Conservation (phyloP, 2,329 filamentous ascomycete species). For the Trichoderma citrinoviride region DNA sequence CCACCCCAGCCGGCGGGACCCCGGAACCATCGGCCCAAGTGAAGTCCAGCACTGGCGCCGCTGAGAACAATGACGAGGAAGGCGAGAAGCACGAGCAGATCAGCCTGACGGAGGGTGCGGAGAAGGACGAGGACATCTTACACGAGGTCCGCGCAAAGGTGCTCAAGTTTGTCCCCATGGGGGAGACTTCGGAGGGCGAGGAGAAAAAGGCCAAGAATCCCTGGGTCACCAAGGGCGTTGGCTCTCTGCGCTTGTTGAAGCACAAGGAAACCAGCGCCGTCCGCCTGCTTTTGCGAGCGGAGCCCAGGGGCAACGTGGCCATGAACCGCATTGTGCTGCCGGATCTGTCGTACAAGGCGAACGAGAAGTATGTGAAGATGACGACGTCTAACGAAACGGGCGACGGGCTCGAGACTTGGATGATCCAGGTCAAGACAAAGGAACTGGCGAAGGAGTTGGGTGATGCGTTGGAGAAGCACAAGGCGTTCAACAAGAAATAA, state of each 20-base stretch:
- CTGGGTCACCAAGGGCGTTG: conserved; percentile 70
- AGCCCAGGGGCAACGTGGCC: conserved; percentile 70
- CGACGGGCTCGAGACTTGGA: conserved; percentile 64
- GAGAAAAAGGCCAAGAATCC: conserved; percentile 51
- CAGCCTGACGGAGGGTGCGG: conserved; percentile 64
- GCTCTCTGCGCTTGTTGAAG: conserved; percentile 68
- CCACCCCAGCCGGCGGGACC: conserved; percentile 57
- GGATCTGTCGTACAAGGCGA: conserved; percentile 59
- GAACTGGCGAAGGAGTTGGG: conserved; percentile 56
- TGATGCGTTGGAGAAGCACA: conserved; percentile 51
- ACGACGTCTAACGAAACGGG: conserved; percentile 57
- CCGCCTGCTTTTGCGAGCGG: conserved; percentile 69
- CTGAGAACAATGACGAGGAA: conserved; percentile 53
- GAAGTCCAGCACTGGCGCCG: conserved; percentile 40
- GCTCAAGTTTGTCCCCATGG: conserved; percentile 55
- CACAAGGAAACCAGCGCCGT: conserved; percentile 66
- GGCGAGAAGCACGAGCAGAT: conserved; percentile 65
- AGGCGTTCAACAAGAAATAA: conserved; percentile 54
- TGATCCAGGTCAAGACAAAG: conserved; percentile 67
- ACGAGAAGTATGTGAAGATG: conserved; percentile 60
- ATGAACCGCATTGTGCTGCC: conserved; percentile 67
- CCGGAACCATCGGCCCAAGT: conserved; percentile 54
- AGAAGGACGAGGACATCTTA: conserved; percentile 69
- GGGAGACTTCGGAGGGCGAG: conserved; percentile 45
- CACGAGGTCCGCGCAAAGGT: conserved; percentile 71